Percentiles rank a stretch among this genome's conserved stretches.
phyloP scores from a whole-genome alignment of 371 early-diverging fungal genomes.

The Funneliformis caledonium region DNA sequence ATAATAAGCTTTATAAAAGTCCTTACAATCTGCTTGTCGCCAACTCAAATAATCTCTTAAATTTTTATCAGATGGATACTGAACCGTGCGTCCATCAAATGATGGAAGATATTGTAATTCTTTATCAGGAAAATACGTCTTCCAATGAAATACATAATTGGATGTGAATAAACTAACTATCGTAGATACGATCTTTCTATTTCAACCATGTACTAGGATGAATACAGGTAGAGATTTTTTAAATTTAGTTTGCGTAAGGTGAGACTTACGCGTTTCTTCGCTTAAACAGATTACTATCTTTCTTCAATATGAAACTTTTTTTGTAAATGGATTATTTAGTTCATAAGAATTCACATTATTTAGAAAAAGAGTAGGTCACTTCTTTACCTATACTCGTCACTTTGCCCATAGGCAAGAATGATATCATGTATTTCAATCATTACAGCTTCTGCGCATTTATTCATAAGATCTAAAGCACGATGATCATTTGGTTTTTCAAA shows the following conservation, averaged over 20 bases:
- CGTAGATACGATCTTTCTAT: slow-evolving; percentile 83
- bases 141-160: slow-evolving; percentile 85
- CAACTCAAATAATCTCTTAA: slow-evolving; percentile 92
- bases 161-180: slow-evolving; percentile 87
- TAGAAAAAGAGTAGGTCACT: slow-evolving; percentile 39
- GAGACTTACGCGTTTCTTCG: slow-evolving; percentile 69
- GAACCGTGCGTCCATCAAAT: slow-evolving; percentile 90
- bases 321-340: not conserved
- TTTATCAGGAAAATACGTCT: slow-evolving; percentile 67
- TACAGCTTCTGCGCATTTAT: slow-evolving; percentile 76
- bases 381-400: slow-evolving; percentile 89
- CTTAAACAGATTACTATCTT: slow-evolving; percentile 70
- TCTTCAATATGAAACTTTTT: slow-evolving; percentile 74
- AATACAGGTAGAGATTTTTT: not conserved
- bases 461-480: slow-evolving; percentile 85
- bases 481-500: slow-evolving; percentile 94
- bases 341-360: not conserved
- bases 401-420: slow-evolving; percentile 88
- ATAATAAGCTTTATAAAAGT: not conserved
- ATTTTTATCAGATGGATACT: slow-evolving; percentile 81
- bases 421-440: slow-evolving; percentile 86
- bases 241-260: not conserved
- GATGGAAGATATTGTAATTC: slow-evolving; percentile 80
- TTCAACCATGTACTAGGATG: not conserved
- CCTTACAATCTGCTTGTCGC: slow-evolving; percentile 92